Base-by-base conservation (phyloP, 2,329 filamentous ascomycete species). In the Helotiales sp. region DNA sequence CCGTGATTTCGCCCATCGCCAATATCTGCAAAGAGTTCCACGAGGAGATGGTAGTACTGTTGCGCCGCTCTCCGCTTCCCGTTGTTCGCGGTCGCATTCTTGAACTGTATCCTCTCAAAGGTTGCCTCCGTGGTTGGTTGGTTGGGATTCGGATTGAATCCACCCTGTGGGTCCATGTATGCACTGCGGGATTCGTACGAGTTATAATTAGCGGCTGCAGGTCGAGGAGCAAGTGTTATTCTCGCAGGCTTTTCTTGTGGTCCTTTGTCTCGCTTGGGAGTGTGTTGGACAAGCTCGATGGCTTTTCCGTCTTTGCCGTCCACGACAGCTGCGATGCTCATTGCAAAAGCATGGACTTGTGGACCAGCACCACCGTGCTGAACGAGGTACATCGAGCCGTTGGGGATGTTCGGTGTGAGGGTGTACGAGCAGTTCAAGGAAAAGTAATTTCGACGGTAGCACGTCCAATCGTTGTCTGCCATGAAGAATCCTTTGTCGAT, bases 101-200 rank as follows among this genome's bases (percentile, higher is more conserved):
- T 88, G 76, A 91, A 91, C 65, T 91, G 87, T 34, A 90, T 88
- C 2, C 88, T 82, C 67, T 90, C 87, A 68, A 90, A 91, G 0
- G 69, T 71, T n/a, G 67, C 66, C 59, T 73, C 70, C 1, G 59
- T 66, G 3, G 64, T 54, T 2, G 69, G 69, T 38, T 67, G 65
- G 36, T 61, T 67, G 17, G 68, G 63, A 17, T 63, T 66, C 50
- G 63, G 66, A 12, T 54, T 56, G 31, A 66, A 69, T 10, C 56
- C 55, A 9, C 46, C 46, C 8, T 48, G 17, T 17, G 51, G 63
- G 27, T 66, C 66, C 2, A 69, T 30, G 17, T 48, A 56, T 5
- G 53, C 57, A 3, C 62, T 53, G 22, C 36, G 30, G 8, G 22
- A 9, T 17, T 58, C 57, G 7, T 57, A 66, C 49, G 67, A 71